These are phyloP conservation scores for Excoecaria cochinchinensis DNA, from an alignment of 345 rosid genomes.

Conservation along the genomic window DNA sequence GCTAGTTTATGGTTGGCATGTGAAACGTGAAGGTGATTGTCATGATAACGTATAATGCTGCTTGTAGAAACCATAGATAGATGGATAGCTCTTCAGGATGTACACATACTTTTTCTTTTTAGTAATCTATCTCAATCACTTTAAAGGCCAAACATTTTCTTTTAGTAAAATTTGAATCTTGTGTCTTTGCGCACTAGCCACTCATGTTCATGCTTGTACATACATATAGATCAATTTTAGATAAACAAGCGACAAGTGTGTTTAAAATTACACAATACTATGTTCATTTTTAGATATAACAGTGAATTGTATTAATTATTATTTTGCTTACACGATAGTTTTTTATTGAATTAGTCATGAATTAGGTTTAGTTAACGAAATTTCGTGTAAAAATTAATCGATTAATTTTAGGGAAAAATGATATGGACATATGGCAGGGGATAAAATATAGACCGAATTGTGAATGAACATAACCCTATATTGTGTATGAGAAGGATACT, in stretches of 20 bases:
- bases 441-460: no score
- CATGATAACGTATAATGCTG: not conserved
- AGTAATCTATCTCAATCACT: not conserved
- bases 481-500: no score
- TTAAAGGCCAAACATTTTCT: not conserved
- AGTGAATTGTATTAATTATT: no score
- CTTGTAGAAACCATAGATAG: not conserved
- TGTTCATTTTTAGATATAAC: no score
- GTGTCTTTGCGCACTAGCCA: not conserved
- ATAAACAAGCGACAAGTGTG: not conserved
- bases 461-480: not conserved
- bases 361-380: no score
- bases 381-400: no score
- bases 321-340: no score
- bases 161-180: no score
- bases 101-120: not conserved
- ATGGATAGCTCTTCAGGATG: not conserved
- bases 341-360: no score
- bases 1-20: not conserved
- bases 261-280: not conserved
- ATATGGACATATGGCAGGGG: no score
- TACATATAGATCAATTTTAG: not conserved
- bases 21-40: not conserved
- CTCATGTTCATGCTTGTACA: not conserved
- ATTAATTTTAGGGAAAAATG: no score